Conservation (phyloP, 768 basidiomycete species). For the Rhodosporidiobolus odoratus region DNA sequence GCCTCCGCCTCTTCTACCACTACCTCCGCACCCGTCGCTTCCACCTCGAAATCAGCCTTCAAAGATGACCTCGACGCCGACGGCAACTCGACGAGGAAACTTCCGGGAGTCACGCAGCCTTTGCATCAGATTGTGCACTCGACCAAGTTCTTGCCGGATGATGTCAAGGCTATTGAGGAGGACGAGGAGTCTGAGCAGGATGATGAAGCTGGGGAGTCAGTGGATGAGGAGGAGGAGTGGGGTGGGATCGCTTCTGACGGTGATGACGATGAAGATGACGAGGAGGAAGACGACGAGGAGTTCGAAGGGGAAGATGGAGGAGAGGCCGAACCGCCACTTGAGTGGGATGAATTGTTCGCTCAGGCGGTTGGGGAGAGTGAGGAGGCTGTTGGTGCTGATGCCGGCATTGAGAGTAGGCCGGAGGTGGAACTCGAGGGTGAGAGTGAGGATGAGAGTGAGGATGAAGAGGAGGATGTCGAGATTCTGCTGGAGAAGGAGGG, state of each 20-base stretch:
- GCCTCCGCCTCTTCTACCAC: not conserved
- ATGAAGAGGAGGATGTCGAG: slow-evolving; percentile 42
- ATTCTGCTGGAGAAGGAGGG: slow-evolving; percentile 13
- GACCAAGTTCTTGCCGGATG: slow-evolving; percentile 42
- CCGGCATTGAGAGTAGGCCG: slow-evolving; percentile 38
- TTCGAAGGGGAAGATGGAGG: slow-evolving; percentile 40
- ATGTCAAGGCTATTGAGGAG: slow-evolving; percentile 23
- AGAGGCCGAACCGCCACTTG: slow-evolving; percentile 52
- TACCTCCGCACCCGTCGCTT: not conserved
- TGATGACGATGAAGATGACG: slow-evolving; percentile 44
- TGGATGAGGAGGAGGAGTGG: slow-evolving; percentile 41
- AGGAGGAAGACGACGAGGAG: slow-evolving; percentile 44
- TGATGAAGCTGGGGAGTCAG: slow-evolving; percentile 20
- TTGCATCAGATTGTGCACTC: slow-evolving; percentile 43
- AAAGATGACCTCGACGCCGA: slow-evolving; percentile 49
- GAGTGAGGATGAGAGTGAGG: slow-evolving; percentile 25
- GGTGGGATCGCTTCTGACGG: slow-evolving; percentile 45
- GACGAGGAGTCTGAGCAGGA: slow-evolving; percentile 25
- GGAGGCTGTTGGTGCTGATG: slow-evolving; percentile 40
- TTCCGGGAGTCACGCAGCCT: slow-evolving; percentile 44
- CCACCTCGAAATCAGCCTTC: slow-evolving; percentile 25
- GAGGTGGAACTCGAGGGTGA: slow-evolving; percentile 30
- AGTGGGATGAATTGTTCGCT: slow-evolving; percentile 80
- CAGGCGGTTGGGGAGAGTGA: slow-evolving; percentile 44
- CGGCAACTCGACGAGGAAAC: slow-evolving; percentile 44